A percentile compares a stretch with the other conserved stretches of the same genome.
phyloP scores from a whole-genome alignment of 441 rosid species.

The Erodium texanum region DNA sequence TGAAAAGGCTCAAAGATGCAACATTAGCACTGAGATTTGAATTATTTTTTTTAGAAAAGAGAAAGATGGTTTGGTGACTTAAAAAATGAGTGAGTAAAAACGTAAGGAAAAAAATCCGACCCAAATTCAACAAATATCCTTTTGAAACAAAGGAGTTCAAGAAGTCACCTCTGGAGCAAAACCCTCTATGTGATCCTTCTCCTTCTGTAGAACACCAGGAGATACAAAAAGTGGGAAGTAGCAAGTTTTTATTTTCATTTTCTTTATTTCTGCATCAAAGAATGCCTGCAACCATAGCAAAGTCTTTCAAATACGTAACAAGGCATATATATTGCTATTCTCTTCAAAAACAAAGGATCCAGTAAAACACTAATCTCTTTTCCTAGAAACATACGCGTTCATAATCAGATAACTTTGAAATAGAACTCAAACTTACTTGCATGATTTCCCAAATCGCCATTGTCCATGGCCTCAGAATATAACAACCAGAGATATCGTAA shows the following conservation, averaged over 20 bases:
- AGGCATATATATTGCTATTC: not conserved
- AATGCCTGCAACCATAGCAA: slow-evolving; percentile 43
- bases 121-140: not conserved
- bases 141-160: slow-evolving; percentile 3
- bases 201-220: slow-evolving; percentile 71
- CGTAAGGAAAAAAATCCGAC: not conserved
- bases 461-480: slow-evolving; percentile 93
- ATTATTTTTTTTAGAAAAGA: no score
- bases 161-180: slow-evolving; percentile 91
- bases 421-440: slow-evolving; percentile 49
- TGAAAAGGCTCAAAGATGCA: no score
- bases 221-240: slow-evolving; percentile 97
- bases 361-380: not conserved
- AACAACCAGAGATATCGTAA: slow-evolving; percentile 95
- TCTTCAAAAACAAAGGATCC: not conserved
- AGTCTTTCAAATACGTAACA: slow-evolving; percentile 7
- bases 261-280: slow-evolving; percentile 92
- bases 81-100: no score
- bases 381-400: not conserved
- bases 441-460: slow-evolving; percentile 91
- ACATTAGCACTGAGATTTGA: no score
- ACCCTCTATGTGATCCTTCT: slow-evolving; percentile 93
- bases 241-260: slow-evolving; percentile 86
- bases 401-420: not conserved
- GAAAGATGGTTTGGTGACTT: no score